Base-by-base conservation (phyloP, 2,329 filamentous ascomycete genomes). In the Aspergillus texensis region DNA sequence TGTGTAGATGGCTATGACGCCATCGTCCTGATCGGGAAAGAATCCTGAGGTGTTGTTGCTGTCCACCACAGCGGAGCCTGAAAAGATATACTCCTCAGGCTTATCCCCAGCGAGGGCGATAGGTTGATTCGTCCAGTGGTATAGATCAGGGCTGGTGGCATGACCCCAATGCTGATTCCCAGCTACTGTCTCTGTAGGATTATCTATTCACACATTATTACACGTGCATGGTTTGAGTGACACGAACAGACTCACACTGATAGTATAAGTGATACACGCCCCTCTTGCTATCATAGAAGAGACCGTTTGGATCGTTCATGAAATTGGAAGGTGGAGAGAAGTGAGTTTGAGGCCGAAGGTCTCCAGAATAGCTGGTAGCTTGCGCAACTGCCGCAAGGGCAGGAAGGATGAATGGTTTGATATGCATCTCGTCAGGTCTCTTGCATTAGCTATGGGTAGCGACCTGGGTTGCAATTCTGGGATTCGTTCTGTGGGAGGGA, bases 121-220 rank as follows among this genome's bases (percentile, higher is more conserved):
- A 6, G 84, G 83, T 70, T 90, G 87, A 64, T 90, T 89, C 1
- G 78, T 79, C 88, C 88, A 91, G 64, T 85, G 83, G 71, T 88
- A 90, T 1, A 90, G 77, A 68, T 91, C 88, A 16, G 76, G 70
- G 36, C 84, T 87, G 1, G 87, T 89, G 2, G 87, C 87, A 69
- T 90, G 88, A 11, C 88, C 88, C 88, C 88, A 90, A 68, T 89
- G 87, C 69, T 89, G 84, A 64, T 88, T 86, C 1, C 86, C 86
- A 6, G 78, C 84, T 0, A 84, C 80, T 9, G 77, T 74, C 2
- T 71, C 81, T 0, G 79, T 79, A 1, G 84, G 83, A 61, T 86
- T 85, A 67, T 84, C 81, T 83, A 52, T 26, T n/a, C 14, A 45
- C 61, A 24, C 48, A 32, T 28, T 57, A 36, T n/a, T 39, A 57